Evolutionary conservation across 2,329 filamentous ascomycete species (phyloP), one percentile per base, ranked within the genome.

Genomic region (Dactylellina haptotyla): DNA sequence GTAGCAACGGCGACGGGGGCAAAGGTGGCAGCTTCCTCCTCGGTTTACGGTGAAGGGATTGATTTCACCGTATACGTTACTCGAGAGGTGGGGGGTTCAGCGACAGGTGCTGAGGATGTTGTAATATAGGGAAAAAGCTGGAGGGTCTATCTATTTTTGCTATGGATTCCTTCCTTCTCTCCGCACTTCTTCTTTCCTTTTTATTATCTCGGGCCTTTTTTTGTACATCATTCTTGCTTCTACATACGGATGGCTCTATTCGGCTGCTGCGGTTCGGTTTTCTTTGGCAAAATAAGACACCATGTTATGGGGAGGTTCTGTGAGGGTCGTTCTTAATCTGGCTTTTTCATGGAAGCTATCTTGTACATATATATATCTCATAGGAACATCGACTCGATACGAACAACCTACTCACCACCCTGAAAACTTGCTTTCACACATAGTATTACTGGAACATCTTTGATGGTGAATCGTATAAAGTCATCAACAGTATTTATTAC

Each of bases 1-100:
- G 82, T 39, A 85, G 84, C 63, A 86, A 91, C 70, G 82, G 82
- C 37, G 84, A 84, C 59, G 86, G 87, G 77, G 89, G 84, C 66
- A 84, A 90, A 82, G 85, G 86, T 70, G 85, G 86, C 9, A 81
- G 79, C 54, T 80, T 91, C 77, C 81, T 92, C 78, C 81, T 92
- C 67, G 89, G 89, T 26, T 80, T 91, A 82, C 87, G 88, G 80
- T 76, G 62, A 75, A 75, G 25, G n/a, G n/a, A n/a, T n/a, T n/a
- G n/a, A n/a, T n/a, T n/a, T n/a, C n/a, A n/a, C n/a, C n/a, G n/a
- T n/a, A n/a, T n/a, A n/a, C n/a, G n/a, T n/a, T n/a, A n/a, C n/a
- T n/a, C n/a, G n/a, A n/a, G n/a, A n/a, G n/a, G n/a, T n/a, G n/a
- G n/a, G n/a, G n/a, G n/a, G n/a, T n/a, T n/a, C n/a, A n/a, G n/a